These are phyloP conservation scores for Candida chilensis DNA, from an alignment of 805 yeast species.

Conservation along the genomic window DNA sequence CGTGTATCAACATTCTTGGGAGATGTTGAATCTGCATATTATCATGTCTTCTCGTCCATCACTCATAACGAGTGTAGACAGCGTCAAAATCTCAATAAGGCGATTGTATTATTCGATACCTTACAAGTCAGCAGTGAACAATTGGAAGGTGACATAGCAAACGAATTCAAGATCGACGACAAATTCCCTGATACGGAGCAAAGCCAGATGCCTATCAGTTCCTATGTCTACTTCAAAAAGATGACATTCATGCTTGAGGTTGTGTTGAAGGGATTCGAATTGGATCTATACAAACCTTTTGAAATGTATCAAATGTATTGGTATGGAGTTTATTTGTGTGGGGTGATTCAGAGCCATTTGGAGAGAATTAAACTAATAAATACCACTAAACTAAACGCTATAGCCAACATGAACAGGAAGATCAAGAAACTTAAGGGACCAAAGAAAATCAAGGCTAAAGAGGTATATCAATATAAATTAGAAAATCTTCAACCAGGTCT, in stretches of 20 bases:
- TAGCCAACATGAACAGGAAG: conserved; percentile 23
- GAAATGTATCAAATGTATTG: conserved; percentile 64
- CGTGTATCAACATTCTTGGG: too few species aligned
- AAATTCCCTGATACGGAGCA: conserved; percentile 15
- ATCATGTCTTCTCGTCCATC: conserved; percentile 20
- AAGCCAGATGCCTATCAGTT: conserved; percentile 56
- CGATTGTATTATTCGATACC: conserved; percentile 61
- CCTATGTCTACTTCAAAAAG: conserved; percentile 63
- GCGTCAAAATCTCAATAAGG: conserved; percentile 61
- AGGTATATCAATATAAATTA: conserved; percentile 17
- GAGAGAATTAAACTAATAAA: conserved; percentile 27
- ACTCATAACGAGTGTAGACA: conserved; percentile 75
- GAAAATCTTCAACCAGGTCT: conserved; percentile 25
- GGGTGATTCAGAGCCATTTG: conserved; percentile 30
- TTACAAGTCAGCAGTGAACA: conserved; percentile 68
- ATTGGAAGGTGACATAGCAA: conserved; percentile 40
- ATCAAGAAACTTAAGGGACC: conserved; percentile 41
- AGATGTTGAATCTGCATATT: conserved; percentile 38
- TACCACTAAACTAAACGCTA: conserved; percentile 16
- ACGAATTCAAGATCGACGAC: conserved; percentile 26
- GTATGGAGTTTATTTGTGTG: conserved; percentile 46
- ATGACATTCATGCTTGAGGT: conserved; percentile 63
- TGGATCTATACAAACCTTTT: conserved; percentile 62
- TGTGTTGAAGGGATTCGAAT: conserved; percentile 65
- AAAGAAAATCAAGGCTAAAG: conserved; percentile 31